A percentile compares a stretch with the other conserved stretches of the same genome.
Conservation (phyloP, 768 basidiomycete genomes). For the Mycena kentingensis region DNA sequence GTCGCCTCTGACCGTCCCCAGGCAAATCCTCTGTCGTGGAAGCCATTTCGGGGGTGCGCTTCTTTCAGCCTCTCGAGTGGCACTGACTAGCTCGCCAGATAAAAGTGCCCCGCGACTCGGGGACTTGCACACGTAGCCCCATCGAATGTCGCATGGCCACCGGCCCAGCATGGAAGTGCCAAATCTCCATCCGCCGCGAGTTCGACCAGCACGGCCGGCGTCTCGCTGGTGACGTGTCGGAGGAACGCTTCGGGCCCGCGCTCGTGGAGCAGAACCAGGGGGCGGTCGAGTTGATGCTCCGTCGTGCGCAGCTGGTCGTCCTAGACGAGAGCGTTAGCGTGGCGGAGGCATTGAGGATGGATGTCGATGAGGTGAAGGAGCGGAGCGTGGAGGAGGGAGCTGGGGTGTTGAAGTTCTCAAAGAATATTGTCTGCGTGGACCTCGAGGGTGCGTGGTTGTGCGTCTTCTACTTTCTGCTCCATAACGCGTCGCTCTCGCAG, state of each 20-base stretch:
- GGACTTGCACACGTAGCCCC: neutral
- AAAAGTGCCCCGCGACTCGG: neutral
- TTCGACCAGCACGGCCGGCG: neutral
- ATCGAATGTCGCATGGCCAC: neutral
- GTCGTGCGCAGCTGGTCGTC: neutral
- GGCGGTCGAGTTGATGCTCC: neutral
- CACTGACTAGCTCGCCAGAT: neutral
- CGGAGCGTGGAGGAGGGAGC: neutral
- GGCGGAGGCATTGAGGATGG: neutral
- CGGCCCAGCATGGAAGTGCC: neutral
- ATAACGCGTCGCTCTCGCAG: slow-evolving; percentile 2
- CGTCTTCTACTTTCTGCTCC: neutral
- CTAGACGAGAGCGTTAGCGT: neutral
- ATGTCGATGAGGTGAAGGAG: neutral
- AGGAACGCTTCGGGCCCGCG: neutral
- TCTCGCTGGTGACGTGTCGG: neutral
- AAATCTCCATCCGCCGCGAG: neutral
- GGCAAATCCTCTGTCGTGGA: neutral
- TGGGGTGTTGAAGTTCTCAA: slow-evolving; percentile 35
- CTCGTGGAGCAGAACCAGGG: neutral
- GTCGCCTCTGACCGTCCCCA: neutral
- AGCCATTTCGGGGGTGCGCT: neutral
- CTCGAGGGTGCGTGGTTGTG: slow-evolving; percentile 23
- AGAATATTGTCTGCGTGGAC: slow-evolving; percentile 44
- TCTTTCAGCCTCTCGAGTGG: neutral